Conservation (phyloP, 768 basidiomycete genomes). For the Crassisporium funariophilum region DNA sequence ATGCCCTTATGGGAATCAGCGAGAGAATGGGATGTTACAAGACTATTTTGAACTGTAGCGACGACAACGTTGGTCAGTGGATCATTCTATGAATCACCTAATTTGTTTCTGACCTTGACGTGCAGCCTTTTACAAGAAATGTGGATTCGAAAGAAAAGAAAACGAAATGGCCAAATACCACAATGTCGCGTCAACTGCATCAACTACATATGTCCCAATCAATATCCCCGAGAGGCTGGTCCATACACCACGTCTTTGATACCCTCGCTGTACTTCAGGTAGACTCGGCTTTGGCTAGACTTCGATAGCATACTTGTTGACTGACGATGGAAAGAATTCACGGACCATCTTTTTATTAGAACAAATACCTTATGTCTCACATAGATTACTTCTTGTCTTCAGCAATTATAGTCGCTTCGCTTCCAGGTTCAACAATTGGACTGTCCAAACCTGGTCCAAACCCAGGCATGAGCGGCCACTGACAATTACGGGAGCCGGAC, state of each 20-base stretch:
- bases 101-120: conserved; percentile 3
- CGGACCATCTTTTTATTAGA: too few relatives aligned
- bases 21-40: conserved; percentile 87
- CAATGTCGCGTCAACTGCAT: conserved; percentile 9
- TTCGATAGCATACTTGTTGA: too few relatives aligned
- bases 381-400: too few relatives aligned
- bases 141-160: conserved; percentile 89
- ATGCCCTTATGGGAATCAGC: conserved; percentile 82
- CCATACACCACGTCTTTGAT: conserved; percentile 22
- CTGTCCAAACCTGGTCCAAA: too few relatives aligned
- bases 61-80: conserved; percentile 85
- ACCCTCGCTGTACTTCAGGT: too few relatives aligned
- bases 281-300: too few relatives aligned
- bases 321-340: too few relatives aligned
- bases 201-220: conserved; percentile 3
- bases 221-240: conserved; percentile 5
- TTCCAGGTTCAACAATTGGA: too few relatives aligned
- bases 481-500: too few relatives aligned
- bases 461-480: too few relatives aligned
- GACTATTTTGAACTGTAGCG: conserved; percentile 95
- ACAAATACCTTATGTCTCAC: too few relatives aligned
- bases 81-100: conserved; percentile 6
- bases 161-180: conserved; percentile 79
- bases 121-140: conserved; percentile 95
- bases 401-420: too few relatives aligned